Conservation (phyloP, 2,329 filamentous ascomycete genomes). For the Trichoderma lentiforme region DNA sequence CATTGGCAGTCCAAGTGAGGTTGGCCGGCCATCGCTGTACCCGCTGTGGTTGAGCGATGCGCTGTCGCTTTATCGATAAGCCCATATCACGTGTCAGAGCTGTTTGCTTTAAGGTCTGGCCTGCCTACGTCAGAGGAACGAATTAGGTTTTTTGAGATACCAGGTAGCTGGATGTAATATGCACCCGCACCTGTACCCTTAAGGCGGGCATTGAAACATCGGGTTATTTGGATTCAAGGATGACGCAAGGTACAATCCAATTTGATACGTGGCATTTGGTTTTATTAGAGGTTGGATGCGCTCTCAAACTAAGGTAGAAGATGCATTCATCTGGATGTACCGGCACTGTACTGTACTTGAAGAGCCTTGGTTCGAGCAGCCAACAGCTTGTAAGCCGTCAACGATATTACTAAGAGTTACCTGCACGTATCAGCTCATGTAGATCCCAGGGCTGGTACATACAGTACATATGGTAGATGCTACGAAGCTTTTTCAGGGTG, state of each 20-base stretch:
- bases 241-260: not conserved
- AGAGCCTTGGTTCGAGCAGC: not conserved
- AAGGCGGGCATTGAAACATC: not conserved
- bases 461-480: too few species aligned
- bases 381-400: not conserved
- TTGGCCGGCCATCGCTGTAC: not conserved
- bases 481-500: not conserved
- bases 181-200: not conserved
- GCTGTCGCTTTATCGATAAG: constrained; percentile 17
- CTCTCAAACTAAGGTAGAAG: not conserved
- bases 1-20: not conserved
- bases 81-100: constrained; percentile 7
- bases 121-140: not conserved
- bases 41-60: constrained; percentile 1
- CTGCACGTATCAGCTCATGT: not conserved
- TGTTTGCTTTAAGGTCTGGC: not conserved
- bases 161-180: not conserved
- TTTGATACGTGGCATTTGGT: not conserved
- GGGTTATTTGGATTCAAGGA: not conserved
- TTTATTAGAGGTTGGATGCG: not conserved
- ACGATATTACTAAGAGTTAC: not conserved
- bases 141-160: not conserved
- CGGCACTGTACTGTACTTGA: not conserved
- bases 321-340: not conserved
- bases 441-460: not conserved